phyloP scores from a whole-genome alignment of 495 filamentous ascomycete genomes.

The Aspergillus hancockii region DNA sequence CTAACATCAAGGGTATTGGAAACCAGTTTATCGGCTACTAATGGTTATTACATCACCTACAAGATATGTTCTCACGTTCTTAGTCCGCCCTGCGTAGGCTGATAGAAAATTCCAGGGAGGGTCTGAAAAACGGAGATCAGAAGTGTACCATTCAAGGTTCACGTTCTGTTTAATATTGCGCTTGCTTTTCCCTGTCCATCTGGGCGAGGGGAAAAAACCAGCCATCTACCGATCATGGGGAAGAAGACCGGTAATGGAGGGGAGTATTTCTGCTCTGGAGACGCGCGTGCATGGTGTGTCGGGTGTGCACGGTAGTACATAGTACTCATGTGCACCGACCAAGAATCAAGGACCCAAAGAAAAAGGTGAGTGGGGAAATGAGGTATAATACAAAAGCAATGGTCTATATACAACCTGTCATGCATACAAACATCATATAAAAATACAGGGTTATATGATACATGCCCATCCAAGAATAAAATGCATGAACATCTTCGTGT shows the following conservation, averaged over 20 bases:
- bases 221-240: constrained; percentile 29
- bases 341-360: constrained; percentile 8
- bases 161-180: constrained; percentile 48
- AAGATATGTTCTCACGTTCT: constrained; percentile 51
- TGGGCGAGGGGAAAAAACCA: constrained; percentile 14
- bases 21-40: neutral
- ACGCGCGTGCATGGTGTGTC: constrained; percentile 37
- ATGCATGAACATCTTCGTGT: too few species aligned
- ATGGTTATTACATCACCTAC: neutral
- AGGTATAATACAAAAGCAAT: constrained; percentile 18
- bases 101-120: constrained; percentile 38
- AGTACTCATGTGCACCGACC: neutral
- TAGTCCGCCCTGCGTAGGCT: constrained; percentile 56
- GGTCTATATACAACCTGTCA: constrained; percentile 25
- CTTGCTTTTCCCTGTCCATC: constrained; percentile 24
- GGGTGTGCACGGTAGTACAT: constrained; percentile 10
- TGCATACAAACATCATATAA: constrained; percentile 10
- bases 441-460: constrained; percentile 20
- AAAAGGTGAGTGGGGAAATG: constrained; percentile 15
- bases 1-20: too few species aligned
- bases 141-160: constrained; percentile 43
- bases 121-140: constrained; percentile 50
- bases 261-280: constrained; percentile 34
- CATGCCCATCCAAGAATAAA: neutral
- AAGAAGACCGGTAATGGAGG: constrained; percentile 35